Evolutionary conservation across 352 stramenopile genomes (phyloP), one percentile per base, ranked within the genome.

Genomic region (Phytopythium vexans): DNA sequence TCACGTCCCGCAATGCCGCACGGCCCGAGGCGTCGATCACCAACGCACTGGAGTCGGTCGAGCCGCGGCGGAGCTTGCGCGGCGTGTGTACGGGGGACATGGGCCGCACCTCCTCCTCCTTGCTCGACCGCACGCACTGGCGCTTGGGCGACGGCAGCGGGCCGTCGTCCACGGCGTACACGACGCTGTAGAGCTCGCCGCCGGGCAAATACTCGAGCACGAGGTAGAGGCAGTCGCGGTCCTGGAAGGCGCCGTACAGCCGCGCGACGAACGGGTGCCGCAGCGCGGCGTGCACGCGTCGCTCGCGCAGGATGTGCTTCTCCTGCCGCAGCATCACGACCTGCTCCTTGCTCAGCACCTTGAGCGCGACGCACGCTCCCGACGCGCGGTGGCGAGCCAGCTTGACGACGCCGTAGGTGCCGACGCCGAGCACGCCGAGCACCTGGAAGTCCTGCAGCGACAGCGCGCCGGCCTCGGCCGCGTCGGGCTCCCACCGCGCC

Each of bases 201-300:
- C 86, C 86, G 0, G 82, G 73, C 9, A 88, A 59, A 52, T 88
- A 90, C 57, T 94, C 82, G 15, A 94, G 74, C 38, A 90, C 72
- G 7, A 96, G 62, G 58, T 92, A 96, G 12, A 94, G 56, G 49
- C 76, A 89, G 42, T 92, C 75, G 33, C 85, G 68, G 58, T 96
- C 86, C 58, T 93, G 84, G 55, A 94, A 92, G n/a, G 75, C 89
- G 33, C 72, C 74, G 51, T 86, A 86, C 27, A 96, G 59, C 8
- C 64, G 72, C 0, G 81, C 73, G 39, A 94, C 77, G 35, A 92
- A 79, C 36, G 78, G 73, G 47, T 95, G 82, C 44, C 74, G 62
- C 42, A 94, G 60, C 33, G 72, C 56, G 43, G 83, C 52, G 54
- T 92, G 82, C 33, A 92, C 74, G 8, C 62, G 72, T 11, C 77